Percentiles rank a stretch among this genome's conserved stretches.
phyloP scores from a whole-genome alignment of 1,139 yeast genomes.

The Nadsonia starkeyi-henricii region DNA sequence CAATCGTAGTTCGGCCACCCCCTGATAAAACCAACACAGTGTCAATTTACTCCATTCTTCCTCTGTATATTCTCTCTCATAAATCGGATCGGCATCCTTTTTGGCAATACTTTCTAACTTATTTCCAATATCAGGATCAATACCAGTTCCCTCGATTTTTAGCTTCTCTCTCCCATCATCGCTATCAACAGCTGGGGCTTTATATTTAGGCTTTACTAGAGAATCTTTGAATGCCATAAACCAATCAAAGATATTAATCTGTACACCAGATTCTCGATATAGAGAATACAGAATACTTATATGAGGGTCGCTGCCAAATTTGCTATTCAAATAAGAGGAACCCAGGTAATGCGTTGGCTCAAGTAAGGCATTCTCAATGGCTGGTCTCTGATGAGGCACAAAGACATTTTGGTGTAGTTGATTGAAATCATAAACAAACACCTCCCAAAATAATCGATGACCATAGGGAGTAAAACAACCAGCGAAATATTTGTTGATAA shows the following conservation, averaged over 20 bases:
- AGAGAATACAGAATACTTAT: constrained; percentile 48
- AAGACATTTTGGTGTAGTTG: constrained; percentile 22
- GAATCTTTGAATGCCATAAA: constrained; percentile 55
- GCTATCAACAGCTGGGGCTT: neutral
- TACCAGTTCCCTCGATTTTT: too few species aligned
- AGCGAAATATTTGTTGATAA: neutral
- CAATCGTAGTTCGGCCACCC: constrained; percentile 39
- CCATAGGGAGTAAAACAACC: constrained; percentile 7
- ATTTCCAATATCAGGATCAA: too few species aligned
- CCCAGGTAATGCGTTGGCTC: constrained; percentile 24
- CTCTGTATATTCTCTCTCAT: constrained; percentile 12
- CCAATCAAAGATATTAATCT: constrained; percentile 65
- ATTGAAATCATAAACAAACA: constrained; percentile 15
- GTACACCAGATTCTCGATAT: constrained; percentile 67
- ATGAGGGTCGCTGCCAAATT: constrained; percentile 31
- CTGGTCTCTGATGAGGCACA: constrained; percentile 28
- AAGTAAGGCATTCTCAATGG: constrained; percentile 24
- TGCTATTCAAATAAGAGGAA: constrained; percentile 3
- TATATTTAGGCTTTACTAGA: constrained; percentile 25
- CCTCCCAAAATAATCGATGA: constrained; percentile 14
- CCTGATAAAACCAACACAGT: constrained; percentile 43
- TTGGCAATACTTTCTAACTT: neutral
- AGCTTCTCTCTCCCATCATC: too few species aligned
- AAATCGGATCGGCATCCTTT: too few species aligned
- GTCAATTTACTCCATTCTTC: constrained; percentile 38